Percentiles rank a stretch among this genome's conserved stretches.
phyloP scores from a whole-genome alignment of 805 yeast genomes.

The Yarrowia yakushimensis region DNA sequence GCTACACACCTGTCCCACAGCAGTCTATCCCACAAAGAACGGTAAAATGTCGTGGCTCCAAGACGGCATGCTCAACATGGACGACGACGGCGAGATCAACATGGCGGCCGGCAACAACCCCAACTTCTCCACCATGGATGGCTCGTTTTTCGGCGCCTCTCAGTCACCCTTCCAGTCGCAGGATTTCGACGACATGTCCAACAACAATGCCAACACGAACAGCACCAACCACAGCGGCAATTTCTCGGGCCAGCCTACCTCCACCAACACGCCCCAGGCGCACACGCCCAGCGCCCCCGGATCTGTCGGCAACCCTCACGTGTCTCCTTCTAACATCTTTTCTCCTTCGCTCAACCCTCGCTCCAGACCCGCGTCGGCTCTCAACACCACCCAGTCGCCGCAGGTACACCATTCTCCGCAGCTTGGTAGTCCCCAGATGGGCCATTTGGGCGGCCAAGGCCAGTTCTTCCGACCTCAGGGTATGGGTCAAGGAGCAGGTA shows the following conservation, averaged over 20 bases:
- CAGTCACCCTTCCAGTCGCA: slow-evolving; percentile 22
- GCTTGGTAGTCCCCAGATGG: slow-evolving; percentile 21
- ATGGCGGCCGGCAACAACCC: background rate
- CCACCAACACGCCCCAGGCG: slow-evolving; percentile 19
- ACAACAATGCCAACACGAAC: background rate
- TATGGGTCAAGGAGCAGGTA: background rate
- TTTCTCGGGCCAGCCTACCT: slow-evolving; percentile 15
- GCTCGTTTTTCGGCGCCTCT: slow-evolving; percentile 18
- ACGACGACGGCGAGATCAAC: slow-evolving; percentile 23
- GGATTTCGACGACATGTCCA: slow-evolving; percentile 18
- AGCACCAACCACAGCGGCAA: background rate
- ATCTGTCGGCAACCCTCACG: background rate
- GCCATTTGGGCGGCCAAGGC: background rate
- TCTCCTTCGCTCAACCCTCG: slow-evolving; percentile 20
- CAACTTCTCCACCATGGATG: slow-evolving; percentile 22
- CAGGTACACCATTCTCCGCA: slow-evolving; percentile 23
- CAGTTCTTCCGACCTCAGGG: slow-evolving; percentile 18
- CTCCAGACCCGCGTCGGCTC: slow-evolving; percentile 8
- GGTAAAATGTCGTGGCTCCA: slow-evolving; percentile 25
- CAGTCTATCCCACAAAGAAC: background rate
- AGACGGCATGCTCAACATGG: slow-evolving; percentile 25
- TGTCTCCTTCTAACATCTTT: slow-evolving; percentile 19
- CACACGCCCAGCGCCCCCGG: background rate
- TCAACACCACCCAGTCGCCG: slow-evolving; percentile 14
- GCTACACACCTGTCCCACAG: background rate